Base-by-base conservation (phyloP, 164 flowering plant genomes). In the Berberis thunbergii region DNA sequence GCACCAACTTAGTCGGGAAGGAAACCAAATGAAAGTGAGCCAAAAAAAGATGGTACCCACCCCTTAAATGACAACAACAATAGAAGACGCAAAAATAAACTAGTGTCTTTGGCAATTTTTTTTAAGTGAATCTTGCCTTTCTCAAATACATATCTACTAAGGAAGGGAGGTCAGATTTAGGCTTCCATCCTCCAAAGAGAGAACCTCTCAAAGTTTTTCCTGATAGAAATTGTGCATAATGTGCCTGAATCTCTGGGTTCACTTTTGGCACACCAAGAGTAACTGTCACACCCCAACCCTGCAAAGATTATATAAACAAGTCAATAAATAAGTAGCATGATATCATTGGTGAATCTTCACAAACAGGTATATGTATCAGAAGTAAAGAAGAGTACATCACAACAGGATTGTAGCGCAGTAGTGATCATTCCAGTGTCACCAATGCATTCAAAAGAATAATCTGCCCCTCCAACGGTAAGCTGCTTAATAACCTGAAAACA, bases 251-350 rank as follows among this genome's bases (percentile, higher is more conserved):
- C 68, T 84, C 94, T 45, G 99, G 97, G 54, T 86, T 86, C 68
- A 58, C 75, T 80, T 91, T 91, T 43, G 99, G 97, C 41, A 95
- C 99, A 56, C 99, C 99, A 62, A 95, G 97, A 11, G 96, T 91
- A 48, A 91, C 92, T 6, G 97, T 82, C 79, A 86, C 54, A 56
- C 99, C 97, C 94, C 96, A 91, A 70, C 97, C 99, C 97, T 93
- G 60, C 41, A 41, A 38, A 48, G 62, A 54, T 57, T 48, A 57
- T 38, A 6, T 7, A 43, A 13, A 8, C 26, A 26, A 26, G 26
- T 26, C 26, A 52, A 52, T 52, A 48, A 6, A 7, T 4, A 52
- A 50, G 54, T 8, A 50, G 12, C 11, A 5, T 50, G 8, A 50
- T 50, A 10, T 6, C 8, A 50, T 46, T 46, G 49, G 8, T 46